phyloP scores from a whole-genome alignment of 805 yeast species.

The Barnettozyma siamensis region DNA sequence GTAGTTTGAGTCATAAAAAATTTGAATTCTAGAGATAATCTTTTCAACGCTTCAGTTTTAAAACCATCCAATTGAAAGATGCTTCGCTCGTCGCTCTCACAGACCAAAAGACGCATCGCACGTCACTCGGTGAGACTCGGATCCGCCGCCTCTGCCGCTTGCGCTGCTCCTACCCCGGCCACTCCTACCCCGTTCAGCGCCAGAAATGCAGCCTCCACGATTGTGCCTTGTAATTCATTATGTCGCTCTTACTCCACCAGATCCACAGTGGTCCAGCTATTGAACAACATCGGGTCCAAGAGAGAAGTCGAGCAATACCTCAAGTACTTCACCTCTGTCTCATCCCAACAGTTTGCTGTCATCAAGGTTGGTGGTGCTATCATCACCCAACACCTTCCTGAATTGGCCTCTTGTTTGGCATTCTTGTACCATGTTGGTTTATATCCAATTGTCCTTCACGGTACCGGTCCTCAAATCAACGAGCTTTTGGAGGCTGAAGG shows the following conservation, averaged over 20 bases:
- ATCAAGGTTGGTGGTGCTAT: constrained; percentile 99
- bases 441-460: constrained; percentile 94
- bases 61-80: constrained; percentile 12
- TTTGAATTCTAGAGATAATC: neutral
- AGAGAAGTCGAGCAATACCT: constrained; percentile 97
- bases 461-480: constrained; percentile 98
- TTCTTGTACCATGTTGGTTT: constrained; percentile 95
- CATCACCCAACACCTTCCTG: constrained; percentile 89
- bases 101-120: constrained; percentile 23
- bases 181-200: constrained; percentile 8
- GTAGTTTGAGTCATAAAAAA: neutral
- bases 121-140: constrained; percentile 19
- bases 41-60: neutral
- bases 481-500: constrained; percentile 90
- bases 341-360: constrained; percentile 95
- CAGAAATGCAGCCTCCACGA: constrained; percentile 13
- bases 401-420: constrained; percentile 91
- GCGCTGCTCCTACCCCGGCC: constrained; percentile 4
- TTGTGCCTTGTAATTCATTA: constrained; percentile 10
- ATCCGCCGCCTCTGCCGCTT: constrained; percentile 5
- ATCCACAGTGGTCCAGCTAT: constrained; percentile 90
- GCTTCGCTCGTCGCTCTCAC: constrained; percentile 26
- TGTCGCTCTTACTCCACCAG: constrained; percentile 56
- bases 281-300: constrained; percentile 95
- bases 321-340: constrained; percentile 92